phyloP scores from a whole-genome alignment of 2,329 filamentous ascomycete species.

The Epichloe amarillans region DNA sequence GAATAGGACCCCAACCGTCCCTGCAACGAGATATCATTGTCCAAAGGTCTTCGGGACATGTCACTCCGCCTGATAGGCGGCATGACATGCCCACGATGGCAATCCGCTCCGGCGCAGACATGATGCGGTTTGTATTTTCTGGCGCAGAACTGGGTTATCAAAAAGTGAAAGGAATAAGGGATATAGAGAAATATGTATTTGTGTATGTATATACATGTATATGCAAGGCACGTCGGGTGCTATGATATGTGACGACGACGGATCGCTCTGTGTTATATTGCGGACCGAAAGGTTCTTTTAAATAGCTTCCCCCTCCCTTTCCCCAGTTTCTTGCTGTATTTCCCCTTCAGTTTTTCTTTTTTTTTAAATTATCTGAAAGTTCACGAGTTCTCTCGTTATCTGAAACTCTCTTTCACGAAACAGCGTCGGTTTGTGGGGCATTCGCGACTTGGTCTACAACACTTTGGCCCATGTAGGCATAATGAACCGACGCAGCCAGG shows the following conservation, averaged over 20 bases:
- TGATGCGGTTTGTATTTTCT: neutral
- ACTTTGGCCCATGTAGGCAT: neutral
- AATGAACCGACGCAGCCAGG: neutral
- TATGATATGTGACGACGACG: too few species aligned
- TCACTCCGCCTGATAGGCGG: constrained; percentile 10
- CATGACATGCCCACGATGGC: constrained; percentile 13
- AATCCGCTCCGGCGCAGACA: constrained; percentile 5
- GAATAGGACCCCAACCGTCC: constrained; percentile 2
- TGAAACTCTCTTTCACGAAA: neutral
- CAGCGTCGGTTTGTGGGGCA: neutral
- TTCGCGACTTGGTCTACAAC: too few species aligned
- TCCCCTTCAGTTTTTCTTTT: too few species aligned
- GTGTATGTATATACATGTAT: too few species aligned
- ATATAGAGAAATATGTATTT: too few species aligned
- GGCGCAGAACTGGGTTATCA: neutral
- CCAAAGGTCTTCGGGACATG: constrained; percentile 10
- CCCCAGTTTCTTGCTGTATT: too few species aligned
- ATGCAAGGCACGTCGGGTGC: neutral
- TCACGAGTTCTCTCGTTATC: neutral
- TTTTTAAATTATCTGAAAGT: too few species aligned
- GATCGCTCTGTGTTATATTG: neutral
- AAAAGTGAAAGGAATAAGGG: neutral
- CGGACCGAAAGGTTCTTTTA: neutral
- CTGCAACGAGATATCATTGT: constrained; percentile 2
- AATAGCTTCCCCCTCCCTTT: neutral